Base-by-base conservation (phyloP, 495 filamentous ascomycete species). In the Umbilicaria muhlenbergii region DNA sequence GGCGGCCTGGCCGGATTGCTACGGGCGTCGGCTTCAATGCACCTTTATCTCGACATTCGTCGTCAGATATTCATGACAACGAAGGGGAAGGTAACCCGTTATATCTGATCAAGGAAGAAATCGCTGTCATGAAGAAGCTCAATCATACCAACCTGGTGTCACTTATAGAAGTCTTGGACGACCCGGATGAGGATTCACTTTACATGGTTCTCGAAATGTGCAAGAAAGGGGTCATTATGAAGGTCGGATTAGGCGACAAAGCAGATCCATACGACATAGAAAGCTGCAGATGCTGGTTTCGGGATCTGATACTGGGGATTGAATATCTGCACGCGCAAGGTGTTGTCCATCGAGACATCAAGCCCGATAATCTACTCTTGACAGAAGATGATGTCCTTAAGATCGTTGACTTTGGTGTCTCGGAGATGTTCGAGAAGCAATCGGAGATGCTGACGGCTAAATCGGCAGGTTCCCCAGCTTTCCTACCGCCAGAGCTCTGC, bases 201-300 rank as follows among this genome's bases (percentile, higher is more conserved):
- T 98, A 95, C 58, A 96, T 98, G 84, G 91, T 98, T 4, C 72
- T 98, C 56, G 91, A 98, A 58, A 91, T 93, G 85, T 98, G 91
- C 67, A 91, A 94, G 53, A 96, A 96, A 55, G 91, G 91, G 0
- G 89, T 96, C 18, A 71, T 95, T 33, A 96, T 98, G 91, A 91
- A 92, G 46, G 86, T 98, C 38, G 85, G 84, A 5, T 58, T 96
- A n/a, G 80, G 82, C 48, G 81, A 94, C 53, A 63, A 66, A 42
- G 82, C 87, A 17, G 76, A 81, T 40, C 89, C 92, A 1, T 94
- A 94, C 54, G 70, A 79, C 11, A 75, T 83, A 44, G 89, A 94
- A 54, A 67, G 68, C 21, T 95, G 88, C 58, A 74, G 91, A 48
- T 76, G 74, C 51, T 95, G 84, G 85, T 95, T 98, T 57, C 80